phyloP scores from a whole-genome alignment of 2,329 filamentous ascomycete species.

The Xylariaceae sp. region DNA sequence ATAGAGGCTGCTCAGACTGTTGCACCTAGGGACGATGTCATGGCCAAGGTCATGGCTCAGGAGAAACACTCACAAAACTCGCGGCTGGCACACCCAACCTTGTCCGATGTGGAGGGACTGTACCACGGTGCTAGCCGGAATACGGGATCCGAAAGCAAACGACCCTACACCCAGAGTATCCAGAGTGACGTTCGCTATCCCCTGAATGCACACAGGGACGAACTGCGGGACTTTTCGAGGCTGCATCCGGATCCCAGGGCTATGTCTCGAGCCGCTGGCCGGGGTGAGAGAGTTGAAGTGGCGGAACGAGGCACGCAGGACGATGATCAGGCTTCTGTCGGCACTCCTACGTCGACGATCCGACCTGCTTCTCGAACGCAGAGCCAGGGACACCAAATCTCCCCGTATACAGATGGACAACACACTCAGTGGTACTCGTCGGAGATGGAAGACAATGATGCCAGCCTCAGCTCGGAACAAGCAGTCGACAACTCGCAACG shows the following conservation, averaged over 20 bases:
- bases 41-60: conserved; percentile 18
- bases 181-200: conserved; percentile 13
- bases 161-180: conserved; percentile 1
- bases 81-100: conserved; percentile 11
- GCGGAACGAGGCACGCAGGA: conserved; percentile 12
- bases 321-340: conserved; percentile 21
- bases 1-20: conserved; percentile 7
- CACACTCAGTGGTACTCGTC: no score
- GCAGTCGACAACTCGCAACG: not conserved
- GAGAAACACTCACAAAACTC: conserved; percentile 21
- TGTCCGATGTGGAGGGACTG: conserved; percentile 2
- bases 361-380: conserved; percentile 21
- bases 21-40: conserved; percentile 15
- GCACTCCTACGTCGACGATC: conserved; percentile 25
- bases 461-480: conserved; percentile 13
- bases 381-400: conserved; percentile 1
- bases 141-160: conserved; percentile 1
- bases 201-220: not conserved
- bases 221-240: not conserved
- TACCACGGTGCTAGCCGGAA: not conserved
- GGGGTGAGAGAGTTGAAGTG: conserved; percentile 4
- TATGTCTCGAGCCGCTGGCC: not conserved
- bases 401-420: no score
- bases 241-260: conserved; percentile 5
- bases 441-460: no score